These are phyloP conservation scores for Eleusine indica DNA, from an alignment of 176 grass and related monocot species.

Conservation along the genomic window DNA sequence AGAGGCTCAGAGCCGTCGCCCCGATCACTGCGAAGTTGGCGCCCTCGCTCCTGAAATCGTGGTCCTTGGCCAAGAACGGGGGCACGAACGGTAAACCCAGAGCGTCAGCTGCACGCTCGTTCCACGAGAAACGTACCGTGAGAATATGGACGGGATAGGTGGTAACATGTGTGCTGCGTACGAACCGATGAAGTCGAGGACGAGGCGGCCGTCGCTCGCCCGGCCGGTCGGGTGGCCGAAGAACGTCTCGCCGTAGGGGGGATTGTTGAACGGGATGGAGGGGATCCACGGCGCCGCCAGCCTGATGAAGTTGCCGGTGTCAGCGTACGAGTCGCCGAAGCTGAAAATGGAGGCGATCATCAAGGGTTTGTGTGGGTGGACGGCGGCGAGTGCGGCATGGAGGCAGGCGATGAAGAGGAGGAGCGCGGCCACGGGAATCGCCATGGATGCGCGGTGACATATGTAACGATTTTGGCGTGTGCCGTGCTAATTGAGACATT, in stretches of 20 bases:
- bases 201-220: conserved; percentile 56
- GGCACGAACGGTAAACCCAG: conserved; percentile 56
- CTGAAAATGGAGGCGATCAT: conserved; percentile 56
- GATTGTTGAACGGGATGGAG: conserved; percentile 34
- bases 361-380: neutral
- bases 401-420: conserved; percentile 23
- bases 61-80: conserved; percentile 34
- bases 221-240: conserved; percentile 35
- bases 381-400: neutral
- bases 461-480: too few species aligned
- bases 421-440: neutral
- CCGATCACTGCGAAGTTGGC: conserved; percentile 60
- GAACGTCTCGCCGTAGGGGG: conserved; percentile 46
- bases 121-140: too few species aligned
- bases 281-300: conserved; percentile 28
- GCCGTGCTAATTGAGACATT: too few species aligned
- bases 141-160: too few species aligned
- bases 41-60: conserved; percentile 34
- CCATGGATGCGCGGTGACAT: neutral
- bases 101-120: conserved; percentile 41
- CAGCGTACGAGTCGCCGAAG: conserved; percentile 71
- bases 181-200: conserved; percentile 67
- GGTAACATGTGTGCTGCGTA: too few species aligned
- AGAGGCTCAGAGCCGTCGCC: conserved; percentile 44
- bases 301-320: conserved; percentile 70